Conservation (phyloP, 2,329 filamentous ascomycete species). For the Clonostachys rosea region DNA sequence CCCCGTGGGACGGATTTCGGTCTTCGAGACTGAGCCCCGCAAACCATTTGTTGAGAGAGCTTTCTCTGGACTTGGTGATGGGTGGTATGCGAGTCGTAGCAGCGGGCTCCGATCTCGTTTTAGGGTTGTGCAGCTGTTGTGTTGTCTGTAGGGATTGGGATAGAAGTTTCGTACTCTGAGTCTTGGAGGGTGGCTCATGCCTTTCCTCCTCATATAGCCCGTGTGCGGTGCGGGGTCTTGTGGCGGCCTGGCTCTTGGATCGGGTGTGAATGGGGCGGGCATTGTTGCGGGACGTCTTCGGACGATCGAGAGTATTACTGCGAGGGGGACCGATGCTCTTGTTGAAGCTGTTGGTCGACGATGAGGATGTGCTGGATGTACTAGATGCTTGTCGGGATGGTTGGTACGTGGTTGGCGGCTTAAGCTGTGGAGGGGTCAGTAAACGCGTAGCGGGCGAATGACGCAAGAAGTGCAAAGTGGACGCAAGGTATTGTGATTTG, state of each 20-base stretch:
- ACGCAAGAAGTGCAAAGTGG: no score
- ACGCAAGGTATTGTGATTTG: no score
- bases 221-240: constrained; percentile 30
- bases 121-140: constrained; percentile 11
- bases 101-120: constrained; percentile 9
- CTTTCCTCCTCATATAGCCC: constrained; percentile 33
- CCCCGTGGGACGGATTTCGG: constrained; percentile 15
- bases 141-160: constrained; percentile 5
- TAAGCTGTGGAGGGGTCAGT: constrained; percentile 21
- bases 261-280: constrained; percentile 41
- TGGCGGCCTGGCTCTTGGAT: constrained; percentile 26
- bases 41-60: constrained; percentile 33
- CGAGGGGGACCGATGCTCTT: constrained; percentile 54
- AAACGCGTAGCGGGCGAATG: no score
- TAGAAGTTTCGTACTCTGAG: constrained; percentile 25
- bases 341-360: constrained; percentile 41
- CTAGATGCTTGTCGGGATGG: not conserved
- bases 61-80: constrained; percentile 30
- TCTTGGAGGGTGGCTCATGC: constrained; percentile 20
- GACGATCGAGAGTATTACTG: constrained; percentile 38
- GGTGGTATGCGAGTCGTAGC: constrained; percentile 16
- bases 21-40: constrained; percentile 31
- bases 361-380: constrained; percentile 12
- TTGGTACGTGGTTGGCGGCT: constrained; percentile 16
- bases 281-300: constrained; percentile 40